Evolutionary conservation across 2,329 filamentous ascomycete genomes (phyloP).

Genomic region (Chaetomiaceae sp.): DNA sequence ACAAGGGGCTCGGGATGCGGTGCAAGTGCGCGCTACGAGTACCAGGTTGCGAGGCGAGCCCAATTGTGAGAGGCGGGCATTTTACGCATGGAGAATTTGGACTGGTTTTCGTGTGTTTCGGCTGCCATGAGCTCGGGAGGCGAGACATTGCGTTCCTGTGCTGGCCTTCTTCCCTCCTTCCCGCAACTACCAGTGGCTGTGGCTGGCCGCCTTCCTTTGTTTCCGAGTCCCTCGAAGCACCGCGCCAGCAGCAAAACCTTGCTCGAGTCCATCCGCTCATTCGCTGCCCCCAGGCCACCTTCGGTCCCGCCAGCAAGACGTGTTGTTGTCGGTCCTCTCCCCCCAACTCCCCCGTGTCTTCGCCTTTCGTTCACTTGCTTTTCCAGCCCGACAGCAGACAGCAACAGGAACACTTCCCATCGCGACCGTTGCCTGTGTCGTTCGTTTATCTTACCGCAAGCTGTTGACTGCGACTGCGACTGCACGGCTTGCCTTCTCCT

Average conservation of each 20-base stretch:
- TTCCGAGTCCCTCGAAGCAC: background rate
- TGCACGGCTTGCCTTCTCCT: too few species aligned
- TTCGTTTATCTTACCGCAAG: constrained; percentile 2
- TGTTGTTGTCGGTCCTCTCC: constrained; percentile 5
- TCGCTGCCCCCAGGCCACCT: background rate
- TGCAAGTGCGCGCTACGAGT: too few species aligned
- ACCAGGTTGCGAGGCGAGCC: too few species aligned
- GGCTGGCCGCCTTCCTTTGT: too few species aligned
- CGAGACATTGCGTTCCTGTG: constrained; percentile 9
- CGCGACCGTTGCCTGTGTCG: constrained; percentile 1
- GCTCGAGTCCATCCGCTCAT: background rate
- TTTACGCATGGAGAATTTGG: background rate
- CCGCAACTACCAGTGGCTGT: background rate
- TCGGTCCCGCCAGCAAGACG: background rate
- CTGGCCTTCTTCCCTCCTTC: constrained; percentile 5
- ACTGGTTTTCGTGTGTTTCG: too few species aligned
- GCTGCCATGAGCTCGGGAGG: background rate
- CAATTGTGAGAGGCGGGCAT: too few species aligned
- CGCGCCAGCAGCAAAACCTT: constrained; percentile 1
- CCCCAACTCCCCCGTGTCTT: background rate
- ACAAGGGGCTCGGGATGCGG: too few species aligned
- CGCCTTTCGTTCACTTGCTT: background rate
- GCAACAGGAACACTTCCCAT: too few species aligned
- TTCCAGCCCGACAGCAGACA: background rate
- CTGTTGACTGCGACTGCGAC: background rate